Evolutionary conservation across 176 grass and related monocot species (phyloP).

Genomic region (Cenchrus fungigraminus): DNA sequence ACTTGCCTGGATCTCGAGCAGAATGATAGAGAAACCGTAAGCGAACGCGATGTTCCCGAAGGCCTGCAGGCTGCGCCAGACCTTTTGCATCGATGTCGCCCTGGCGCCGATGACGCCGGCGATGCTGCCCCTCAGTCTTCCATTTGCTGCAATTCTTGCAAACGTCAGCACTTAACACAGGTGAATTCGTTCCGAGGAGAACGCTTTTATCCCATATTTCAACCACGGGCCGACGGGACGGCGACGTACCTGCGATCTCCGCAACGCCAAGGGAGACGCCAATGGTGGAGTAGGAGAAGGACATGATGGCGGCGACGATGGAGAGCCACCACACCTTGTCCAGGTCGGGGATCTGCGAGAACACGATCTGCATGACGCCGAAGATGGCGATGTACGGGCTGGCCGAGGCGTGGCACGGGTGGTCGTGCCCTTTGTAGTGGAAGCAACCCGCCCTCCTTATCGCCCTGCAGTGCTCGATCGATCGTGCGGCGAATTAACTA

Average conservation of each 20-base stretch:
- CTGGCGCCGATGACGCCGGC: not conserved
- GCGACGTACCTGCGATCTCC: not conserved
- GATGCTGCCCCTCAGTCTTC: not conserved
- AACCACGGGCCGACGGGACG: not conserved
- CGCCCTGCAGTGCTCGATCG: not conserved
- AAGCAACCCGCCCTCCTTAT: conserved; percentile 34
- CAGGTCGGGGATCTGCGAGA: conserved; percentile 41
- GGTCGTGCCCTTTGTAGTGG: conserved; percentile 20
- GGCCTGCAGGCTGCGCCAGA: conserved; percentile 25
- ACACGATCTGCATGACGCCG: conserved; percentile 32
- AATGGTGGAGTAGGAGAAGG: conserved; percentile 38
- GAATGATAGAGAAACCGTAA: conserved; percentile 37
- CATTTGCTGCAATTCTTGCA: not conserved
- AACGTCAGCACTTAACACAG: not conserved
- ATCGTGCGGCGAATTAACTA: not conserved
- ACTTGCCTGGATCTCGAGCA: conserved; percentile 42
- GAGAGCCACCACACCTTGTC: conserved; percentile 38
- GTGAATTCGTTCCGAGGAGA: too few species aligned
- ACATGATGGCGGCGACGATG: conserved; percentile 33
- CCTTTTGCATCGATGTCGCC: conserved; percentile 24
- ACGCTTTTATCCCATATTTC: not conserved
- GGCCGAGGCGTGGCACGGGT: conserved; percentile 38
- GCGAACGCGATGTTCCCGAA: conserved; percentile 40
- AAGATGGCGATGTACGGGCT: conserved; percentile 39
- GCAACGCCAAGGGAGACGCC: conserved; percentile 16